Evolutionary conservation across 495 filamentous ascomycete genomes (phyloP).

Genomic region (Penicillium fimorum): DNA sequence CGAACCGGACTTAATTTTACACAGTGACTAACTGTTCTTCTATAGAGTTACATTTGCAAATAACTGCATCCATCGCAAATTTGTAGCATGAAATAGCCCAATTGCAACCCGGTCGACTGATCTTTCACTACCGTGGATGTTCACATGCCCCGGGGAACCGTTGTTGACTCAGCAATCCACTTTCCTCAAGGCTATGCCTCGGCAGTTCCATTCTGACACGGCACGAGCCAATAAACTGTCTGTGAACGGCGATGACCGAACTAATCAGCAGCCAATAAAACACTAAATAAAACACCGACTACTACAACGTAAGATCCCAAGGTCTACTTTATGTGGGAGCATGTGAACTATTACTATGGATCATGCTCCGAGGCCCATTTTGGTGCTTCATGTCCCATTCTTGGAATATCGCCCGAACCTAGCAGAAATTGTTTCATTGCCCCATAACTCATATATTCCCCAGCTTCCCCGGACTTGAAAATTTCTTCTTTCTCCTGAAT

Average conservation of each 20-base stretch:
- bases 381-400: slow-evolving; percentile 4
- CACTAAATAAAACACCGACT: slow-evolving; percentile 7
- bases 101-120: background rate
- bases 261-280: slow-evolving; percentile 19
- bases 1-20: background rate
- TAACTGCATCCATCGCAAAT: background rate
- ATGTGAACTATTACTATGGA: slow-evolving; percentile 4
- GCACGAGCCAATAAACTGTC: slow-evolving; percentile 15
- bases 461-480: slow-evolving; percentile 28
- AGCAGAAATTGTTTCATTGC: slow-evolving; percentile 11
- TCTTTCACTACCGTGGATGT: background rate
- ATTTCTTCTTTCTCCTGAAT: slow-evolving; percentile 23
- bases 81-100: background rate
- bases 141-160: slow-evolving; percentile 4
- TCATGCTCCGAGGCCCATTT: slow-evolving; percentile 24
- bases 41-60: background rate
- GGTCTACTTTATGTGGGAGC: slow-evolving; percentile 3
- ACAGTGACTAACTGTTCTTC: background rate
- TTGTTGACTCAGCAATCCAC: slow-evolving; percentile 2
- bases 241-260: slow-evolving; percentile 25
- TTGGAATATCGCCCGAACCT: slow-evolving; percentile 14
- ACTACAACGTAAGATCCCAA: slow-evolving; percentile 9
- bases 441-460: slow-evolving; percentile 24
- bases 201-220: slow-evolving; percentile 36
- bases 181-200: slow-evolving; percentile 22